Base-by-base conservation (phyloP, 2,329 filamentous ascomycete species). In the Parasarocladium wereldwijsianum region DNA sequence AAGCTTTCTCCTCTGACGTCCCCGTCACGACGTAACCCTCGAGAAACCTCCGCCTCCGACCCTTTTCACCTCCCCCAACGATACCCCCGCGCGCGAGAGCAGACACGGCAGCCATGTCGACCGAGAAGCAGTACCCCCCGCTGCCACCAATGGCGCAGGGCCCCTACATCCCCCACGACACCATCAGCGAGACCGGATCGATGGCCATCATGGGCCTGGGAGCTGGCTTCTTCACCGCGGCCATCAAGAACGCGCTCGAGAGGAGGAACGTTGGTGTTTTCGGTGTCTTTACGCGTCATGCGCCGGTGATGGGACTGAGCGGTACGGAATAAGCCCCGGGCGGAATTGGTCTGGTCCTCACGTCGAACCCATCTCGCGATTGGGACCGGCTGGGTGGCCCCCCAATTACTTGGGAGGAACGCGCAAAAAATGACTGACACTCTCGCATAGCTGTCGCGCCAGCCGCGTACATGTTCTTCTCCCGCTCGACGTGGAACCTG, bases 161-260 rank as follows among this genome's bases (percentile, higher is more conserved):
- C 6, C 36, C 50, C 38, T 92, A 78, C 55, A 70, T 80, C 40
- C 72, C 78, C 28, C 71, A 76, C 54, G 81, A 93, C 66, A 75
- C 83, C 41, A 56, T 93, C 43, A 65, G 67, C 40, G 64, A 67
- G 38, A 68, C 76, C 29, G 58, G 76, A 49, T 73, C 70, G 50
- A 71, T 73, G 37, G 70, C 67, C 23, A 46, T 75, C 39, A 56
- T 83, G 43, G 75, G 76, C 36, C 73, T 74, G 46, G 59, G 61
- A 35, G 68, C 69, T 36, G 85, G 85, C 44, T 58, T 80, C 49
- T 66, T 84, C 54, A 52, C 79, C 36, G 78, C 83, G 29, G 76
- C 80, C 32, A 66, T 93, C 40, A 81, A 86, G 62, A 96, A 93
- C 62, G 83, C 85, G 35, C 68, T 94, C 43, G 67, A 76, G 32